phyloP scores from a whole-genome alignment of 768 basidiomycete genomes.

The Lyophyllum decastes region DNA sequence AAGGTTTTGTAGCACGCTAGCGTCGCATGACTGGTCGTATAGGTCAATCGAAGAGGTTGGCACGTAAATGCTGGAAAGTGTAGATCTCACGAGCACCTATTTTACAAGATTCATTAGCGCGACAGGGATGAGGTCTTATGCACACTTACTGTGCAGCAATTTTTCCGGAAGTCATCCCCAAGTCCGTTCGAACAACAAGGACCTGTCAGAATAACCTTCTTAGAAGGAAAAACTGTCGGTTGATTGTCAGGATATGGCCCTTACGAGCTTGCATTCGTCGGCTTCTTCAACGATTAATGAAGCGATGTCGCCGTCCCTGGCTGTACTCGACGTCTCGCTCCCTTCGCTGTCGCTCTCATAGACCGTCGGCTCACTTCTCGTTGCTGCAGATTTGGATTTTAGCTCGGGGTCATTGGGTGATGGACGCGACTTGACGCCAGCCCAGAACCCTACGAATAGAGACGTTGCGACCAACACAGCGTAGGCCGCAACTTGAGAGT shows the following conservation, averaged over 20 bases:
- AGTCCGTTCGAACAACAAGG: conserved; percentile 63
- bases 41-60: not conserved
- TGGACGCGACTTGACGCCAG: conserved; percentile 28
- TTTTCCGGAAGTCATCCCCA: conserved; percentile 71
- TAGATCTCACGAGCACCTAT: conserved; percentile 48
- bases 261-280: conserved; percentile 64
- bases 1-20: conserved; percentile 85
- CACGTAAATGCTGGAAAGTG: not conserved
- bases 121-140: not conserved
- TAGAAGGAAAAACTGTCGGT: not conserved
- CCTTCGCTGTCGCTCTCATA: not conserved
- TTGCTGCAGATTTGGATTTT: not conserved
- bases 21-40: conserved; percentile 71
- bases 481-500: conserved; percentile 24
- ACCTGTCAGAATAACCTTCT: conserved; percentile 35
- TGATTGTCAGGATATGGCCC: conserved; percentile 1
- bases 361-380: not conserved
- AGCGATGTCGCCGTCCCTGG: conserved; percentile 17
- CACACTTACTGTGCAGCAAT: conserved; percentile 79
- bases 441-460: conserved; percentile 43
- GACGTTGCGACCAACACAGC: conserved; percentile 33
- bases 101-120: not conserved
- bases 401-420: not conserved
- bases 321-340: conserved; percentile 22
- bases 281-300: conserved; percentile 27